phyloP scores from a whole-genome alignment of 2,329 filamentous ascomycete species.

The Fusarium pseudograminearum region DNA sequence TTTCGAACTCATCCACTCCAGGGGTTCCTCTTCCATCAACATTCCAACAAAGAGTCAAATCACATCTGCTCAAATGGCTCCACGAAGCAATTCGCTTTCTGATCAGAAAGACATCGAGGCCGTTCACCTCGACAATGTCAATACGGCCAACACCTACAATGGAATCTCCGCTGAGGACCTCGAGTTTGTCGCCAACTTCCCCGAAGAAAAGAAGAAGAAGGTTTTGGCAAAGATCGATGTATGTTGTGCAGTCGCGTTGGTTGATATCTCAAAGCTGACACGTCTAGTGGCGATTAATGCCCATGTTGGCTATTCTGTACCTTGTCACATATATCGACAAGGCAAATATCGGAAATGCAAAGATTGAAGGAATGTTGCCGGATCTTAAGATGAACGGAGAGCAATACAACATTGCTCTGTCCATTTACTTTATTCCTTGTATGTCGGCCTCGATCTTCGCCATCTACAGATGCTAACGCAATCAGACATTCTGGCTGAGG shows the following conservation, averaged over 20 bases:
- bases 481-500: constrained; percentile 25
- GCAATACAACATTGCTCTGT: constrained; percentile 34
- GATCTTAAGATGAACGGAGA: constrained; percentile 32
- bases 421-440: constrained; percentile 38
- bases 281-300: constrained; percentile 32
- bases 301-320: constrained; percentile 31
- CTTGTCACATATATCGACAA: constrained; percentile 36
- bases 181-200: constrained; percentile 38
- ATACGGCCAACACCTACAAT: neutral
- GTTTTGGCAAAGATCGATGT: constrained; percentile 39
- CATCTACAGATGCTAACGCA: neutral
- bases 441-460: accelerated
- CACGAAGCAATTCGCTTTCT: constrained; percentile 14
- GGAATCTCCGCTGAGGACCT: constrained; percentile 32
- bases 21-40: constrained; percentile 2
- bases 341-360: constrained; percentile 37
- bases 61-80: constrained; percentile 7
- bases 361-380: constrained; percentile 32
- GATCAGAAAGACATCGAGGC: constrained; percentile 40
- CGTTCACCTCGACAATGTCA: constrained; percentile 20
- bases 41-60: neutral
- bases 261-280: accelerated
- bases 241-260: accelerated
- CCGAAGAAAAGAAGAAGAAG: constrained; percentile 41
- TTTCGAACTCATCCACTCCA: neutral